phyloP scores from a whole-genome alignment of 805 yeast species.

The Wickerhamiella dianesei region DNA sequence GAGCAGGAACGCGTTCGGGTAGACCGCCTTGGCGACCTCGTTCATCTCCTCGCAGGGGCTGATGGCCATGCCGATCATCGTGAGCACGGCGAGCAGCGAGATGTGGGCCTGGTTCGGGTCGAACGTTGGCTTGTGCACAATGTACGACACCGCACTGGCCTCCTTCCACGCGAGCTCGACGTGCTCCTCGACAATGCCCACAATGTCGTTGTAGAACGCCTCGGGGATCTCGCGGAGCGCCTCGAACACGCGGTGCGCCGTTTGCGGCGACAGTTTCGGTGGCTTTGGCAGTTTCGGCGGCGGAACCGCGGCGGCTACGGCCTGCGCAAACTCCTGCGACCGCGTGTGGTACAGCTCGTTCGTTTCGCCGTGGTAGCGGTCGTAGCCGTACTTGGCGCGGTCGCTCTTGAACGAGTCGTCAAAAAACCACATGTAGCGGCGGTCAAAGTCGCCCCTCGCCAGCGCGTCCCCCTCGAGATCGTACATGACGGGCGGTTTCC shows the following conservation, averaged over 20 bases:
- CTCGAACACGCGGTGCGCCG: slow-evolving; percentile 1
- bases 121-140: slow-evolving; percentile 23
- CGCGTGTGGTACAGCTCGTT: slow-evolving; percentile 10
- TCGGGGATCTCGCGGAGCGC: slow-evolving; percentile 6
- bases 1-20: slow-evolving; percentile 15
- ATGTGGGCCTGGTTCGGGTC: slow-evolving; percentile 18
- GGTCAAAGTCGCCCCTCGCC: slow-evolving; percentile 3
- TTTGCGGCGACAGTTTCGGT: slow-evolving; percentile 1
- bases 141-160: slow-evolving; percentile 14
- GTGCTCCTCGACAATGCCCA: slow-evolving; percentile 9
- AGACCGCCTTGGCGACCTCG: slow-evolving; percentile 13
- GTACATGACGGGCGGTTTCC: neutral
- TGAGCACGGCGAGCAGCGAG: slow-evolving; percentile 20
- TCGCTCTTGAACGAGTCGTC: slow-evolving; percentile 17
- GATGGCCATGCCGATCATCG: slow-evolving; percentile 22
- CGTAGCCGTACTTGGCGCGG: slow-evolving; percentile 19
- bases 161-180: slow-evolving; percentile 18
- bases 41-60: slow-evolving; percentile 9
- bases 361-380: slow-evolving; percentile 14
- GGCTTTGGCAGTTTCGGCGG: slow-evolving; percentile 3
- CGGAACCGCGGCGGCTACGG: neutral
- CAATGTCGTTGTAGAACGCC: slow-evolving; percentile 4
- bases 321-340: slow-evolving; percentile 1
- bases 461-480: neutral
- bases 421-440: slow-evolving; percentile 21